phyloP scores from a whole-genome alignment of 164 flowering plant species.

The Brasenia schreberi region DNA sequence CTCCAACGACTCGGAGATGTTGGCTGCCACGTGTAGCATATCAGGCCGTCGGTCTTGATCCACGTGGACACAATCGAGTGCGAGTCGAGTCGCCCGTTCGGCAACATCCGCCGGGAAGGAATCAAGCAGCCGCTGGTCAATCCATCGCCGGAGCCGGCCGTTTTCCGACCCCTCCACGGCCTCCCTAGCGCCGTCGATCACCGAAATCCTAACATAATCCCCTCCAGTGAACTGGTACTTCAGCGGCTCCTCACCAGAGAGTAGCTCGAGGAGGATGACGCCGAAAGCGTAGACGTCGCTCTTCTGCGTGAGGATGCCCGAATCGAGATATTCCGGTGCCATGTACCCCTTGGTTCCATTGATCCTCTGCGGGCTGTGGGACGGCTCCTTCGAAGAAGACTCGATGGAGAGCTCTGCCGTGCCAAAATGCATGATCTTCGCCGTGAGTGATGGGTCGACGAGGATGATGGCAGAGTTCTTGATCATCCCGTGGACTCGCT shows the following conservation, averaged over 20 bases:
- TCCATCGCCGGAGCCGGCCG: conserved; percentile 53
- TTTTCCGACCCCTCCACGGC: conserved; percentile 16
- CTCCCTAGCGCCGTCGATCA: conserved; percentile 40
- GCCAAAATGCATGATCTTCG: conserved; percentile 77
- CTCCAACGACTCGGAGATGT: conserved; percentile 44
- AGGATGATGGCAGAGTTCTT: conserved; percentile 51
- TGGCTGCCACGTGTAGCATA: conserved; percentile 60
- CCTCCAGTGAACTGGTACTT: conserved; percentile 25
- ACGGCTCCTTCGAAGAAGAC: conserved; percentile 1
- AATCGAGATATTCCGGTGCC: conserved; percentile 55
- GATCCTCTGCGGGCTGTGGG: conserved; percentile 19
- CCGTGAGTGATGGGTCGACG: conserved; percentile 42
- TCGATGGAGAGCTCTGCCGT: conserved; percentile 70
- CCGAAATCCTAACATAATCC: conserved; percentile 22
- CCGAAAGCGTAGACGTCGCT: conserved; percentile 79
- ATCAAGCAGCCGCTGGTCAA: conserved; percentile 50
- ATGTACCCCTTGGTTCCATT: conserved; percentile 61
- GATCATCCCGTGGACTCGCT: conserved; percentile 59
- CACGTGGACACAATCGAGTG: conserved; percentile 53
- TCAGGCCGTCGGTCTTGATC: conserved; percentile 51
- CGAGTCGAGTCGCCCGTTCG: conserved; percentile 41
- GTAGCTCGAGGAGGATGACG: conserved; percentile 55
- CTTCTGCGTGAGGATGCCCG: conserved; percentile 42
- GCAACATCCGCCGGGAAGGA: conserved; percentile 67
- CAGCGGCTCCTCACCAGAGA: conserved; percentile 59